Percentiles rank a stretch among this genome's conserved stretches.
Evolutionary conservation across 2,329 filamentous ascomycete species (phyloP).

Genomic region (Paecilomyces sp.): DNA sequence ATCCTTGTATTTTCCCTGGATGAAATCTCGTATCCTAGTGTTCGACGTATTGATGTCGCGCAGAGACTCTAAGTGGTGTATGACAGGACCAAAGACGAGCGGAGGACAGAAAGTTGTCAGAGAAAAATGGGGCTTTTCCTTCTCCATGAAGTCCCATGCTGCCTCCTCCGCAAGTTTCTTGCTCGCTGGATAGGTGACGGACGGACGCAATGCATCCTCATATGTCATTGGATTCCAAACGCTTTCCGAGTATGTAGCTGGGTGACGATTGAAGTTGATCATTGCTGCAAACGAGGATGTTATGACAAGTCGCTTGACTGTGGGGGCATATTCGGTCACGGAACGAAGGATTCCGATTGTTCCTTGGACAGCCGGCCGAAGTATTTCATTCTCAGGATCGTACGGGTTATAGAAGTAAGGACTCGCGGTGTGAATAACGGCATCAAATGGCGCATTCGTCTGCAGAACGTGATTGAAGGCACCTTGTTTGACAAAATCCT

Average conservation of each 20-base stretch:
- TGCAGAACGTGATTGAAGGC: slow-evolving; percentile 63
- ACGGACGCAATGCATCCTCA: slow-evolving; percentile 30
- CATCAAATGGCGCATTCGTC: slow-evolving; percentile 60
- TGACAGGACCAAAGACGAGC: slow-evolving; percentile 56
- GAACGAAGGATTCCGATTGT: slow-evolving; percentile 57
- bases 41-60: slow-evolving; percentile 68
- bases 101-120: slow-evolving; percentile 57
- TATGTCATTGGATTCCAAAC: slow-evolving; percentile 39
- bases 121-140: slow-evolving; percentile 52
- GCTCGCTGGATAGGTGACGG: slow-evolving; percentile 40
- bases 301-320: slow-evolving; percentile 65
- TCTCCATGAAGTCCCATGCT: slow-evolving; percentile 58
- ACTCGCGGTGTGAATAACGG: slow-evolving; percentile 66
- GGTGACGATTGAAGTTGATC: slow-evolving; percentile 39
- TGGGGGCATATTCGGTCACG: slow-evolving; percentile 54
- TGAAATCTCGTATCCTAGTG: slow-evolving; percentile 55
- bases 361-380: slow-evolving; percentile 57
- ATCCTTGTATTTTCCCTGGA: slow-evolving; percentile 55
- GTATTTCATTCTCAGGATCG: slow-evolving; percentile 56
- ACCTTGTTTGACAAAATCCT: slow-evolving; percentile 61
- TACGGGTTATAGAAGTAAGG: slow-evolving; percentile 69
- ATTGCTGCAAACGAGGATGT: slow-evolving; percentile 65
- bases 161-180: slow-evolving; percentile 61
- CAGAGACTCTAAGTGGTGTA: slow-evolving; percentile 56
- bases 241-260: slow-evolving; percentile 29